Evolutionary conservation across 1,284 basidiomycete genomes (phyloP).

Genomic region (Cerioporus squamosus): DNA sequence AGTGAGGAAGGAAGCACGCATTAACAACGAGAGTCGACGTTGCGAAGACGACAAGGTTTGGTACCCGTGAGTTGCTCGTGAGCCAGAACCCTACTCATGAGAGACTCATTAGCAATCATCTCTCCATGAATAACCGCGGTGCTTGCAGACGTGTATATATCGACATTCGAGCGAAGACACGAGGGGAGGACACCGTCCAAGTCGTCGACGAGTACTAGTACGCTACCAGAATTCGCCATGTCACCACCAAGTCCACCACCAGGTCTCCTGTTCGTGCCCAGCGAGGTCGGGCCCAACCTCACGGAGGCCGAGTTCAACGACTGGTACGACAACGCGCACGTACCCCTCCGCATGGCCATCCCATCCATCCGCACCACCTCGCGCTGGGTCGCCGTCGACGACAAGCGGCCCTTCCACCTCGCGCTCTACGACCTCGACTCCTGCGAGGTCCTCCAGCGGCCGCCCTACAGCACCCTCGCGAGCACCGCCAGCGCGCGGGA

Average conservation of each 20-base stretch:
- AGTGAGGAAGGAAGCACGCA: too few species aligned
- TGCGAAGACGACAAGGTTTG: too few species aligned
- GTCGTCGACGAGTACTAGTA: too few species aligned
- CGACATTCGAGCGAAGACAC: too few species aligned
- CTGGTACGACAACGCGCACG: conserved; percentile 71
- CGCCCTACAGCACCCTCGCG: conserved; percentile 55
- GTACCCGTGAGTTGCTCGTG: too few species aligned
- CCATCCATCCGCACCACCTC: conserved; percentile 56
- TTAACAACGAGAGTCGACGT: too few species aligned
- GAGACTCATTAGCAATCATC: too few species aligned
- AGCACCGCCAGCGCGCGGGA: conserved; percentile 59
- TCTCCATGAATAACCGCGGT: too few species aligned
- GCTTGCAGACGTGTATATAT: too few species aligned
- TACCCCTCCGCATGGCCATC: conserved; percentile 59
- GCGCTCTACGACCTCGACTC: conserved; percentile 63
- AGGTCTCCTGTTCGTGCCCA: conserved; percentile 35
- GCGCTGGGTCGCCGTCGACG: conserved; percentile 51
- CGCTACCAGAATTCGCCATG: conserved; percentile 8
- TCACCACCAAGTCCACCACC: conserved; percentile 28
- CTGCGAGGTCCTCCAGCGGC: conserved; percentile 46
- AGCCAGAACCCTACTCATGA: too few species aligned
- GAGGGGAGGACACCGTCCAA: too few species aligned
- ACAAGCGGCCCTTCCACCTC: conserved; percentile 48
- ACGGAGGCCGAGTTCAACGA: conserved; percentile 40
- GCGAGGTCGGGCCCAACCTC: conserved; percentile 34